phyloP scores from a whole-genome alignment of 495 filamentous ascomycete genomes.

The Margaritispora aquatica region DNA sequence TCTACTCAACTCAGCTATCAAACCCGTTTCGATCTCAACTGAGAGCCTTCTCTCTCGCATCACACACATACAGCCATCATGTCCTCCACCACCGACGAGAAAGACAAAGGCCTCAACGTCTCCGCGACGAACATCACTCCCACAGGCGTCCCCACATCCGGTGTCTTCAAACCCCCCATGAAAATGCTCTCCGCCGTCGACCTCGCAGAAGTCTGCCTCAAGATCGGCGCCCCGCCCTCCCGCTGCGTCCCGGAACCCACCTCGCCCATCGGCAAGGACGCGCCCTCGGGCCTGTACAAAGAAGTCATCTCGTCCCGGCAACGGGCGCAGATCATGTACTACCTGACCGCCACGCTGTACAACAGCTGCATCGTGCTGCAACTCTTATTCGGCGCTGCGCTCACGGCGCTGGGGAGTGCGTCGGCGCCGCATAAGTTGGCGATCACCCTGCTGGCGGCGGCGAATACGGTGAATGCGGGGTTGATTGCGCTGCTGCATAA shows the following conservation, averaged over 20 bases:
- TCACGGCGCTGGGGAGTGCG: neutral
- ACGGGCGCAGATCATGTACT: neutral
- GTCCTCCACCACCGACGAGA: neutral
- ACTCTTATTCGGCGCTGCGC: slow-evolving; percentile 1
- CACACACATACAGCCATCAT: neutral
- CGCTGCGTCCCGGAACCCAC: neutral
- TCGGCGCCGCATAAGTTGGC: neutral
- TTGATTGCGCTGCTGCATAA: slow-evolving; percentile 17
- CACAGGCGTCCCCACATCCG: neutral
- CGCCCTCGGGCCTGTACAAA: slow-evolving; percentile 6
- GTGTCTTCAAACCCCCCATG: neutral
- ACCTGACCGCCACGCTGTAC: slow-evolving; percentile 4
- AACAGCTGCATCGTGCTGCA: slow-evolving; percentile 6
- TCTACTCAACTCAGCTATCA: neutral
- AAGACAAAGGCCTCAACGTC: neutral
- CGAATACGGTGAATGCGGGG: slow-evolving; percentile 17
- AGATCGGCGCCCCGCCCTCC: neutral
- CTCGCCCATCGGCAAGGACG: neutral
- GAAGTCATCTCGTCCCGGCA: neutral
- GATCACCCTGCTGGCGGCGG: slow-evolving; percentile 14
- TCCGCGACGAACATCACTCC: neutral
- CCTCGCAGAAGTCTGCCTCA: neutral
- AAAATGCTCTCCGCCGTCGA: neutral
- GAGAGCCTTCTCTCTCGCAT: neutral
- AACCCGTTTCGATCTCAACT: neutral